Base-by-base conservation (phyloP, 805 yeast species). In the Priceomyces medius region DNA sequence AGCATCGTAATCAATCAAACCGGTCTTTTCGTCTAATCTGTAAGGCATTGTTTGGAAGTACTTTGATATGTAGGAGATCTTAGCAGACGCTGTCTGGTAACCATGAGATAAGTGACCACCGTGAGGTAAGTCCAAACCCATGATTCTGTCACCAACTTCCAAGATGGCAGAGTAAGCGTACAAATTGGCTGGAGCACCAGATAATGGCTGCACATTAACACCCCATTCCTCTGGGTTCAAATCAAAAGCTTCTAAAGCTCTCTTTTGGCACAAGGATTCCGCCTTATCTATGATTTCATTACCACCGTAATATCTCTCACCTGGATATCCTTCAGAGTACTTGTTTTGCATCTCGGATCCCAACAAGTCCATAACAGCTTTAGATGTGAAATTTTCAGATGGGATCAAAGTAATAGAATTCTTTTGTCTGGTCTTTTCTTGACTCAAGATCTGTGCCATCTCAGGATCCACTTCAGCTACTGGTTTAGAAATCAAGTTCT, bases 41-140 rank as follows among this genome's bases (percentile, higher is more conserved):
- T 93, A 93, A 38, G 99, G 99, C 96, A 93, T 89, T 47, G 98
- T 91, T 75, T 90, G 96, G 66, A 93, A 93, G 68, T 93, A 93
- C 51, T 93, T 91, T 37, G 98, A 89, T 43, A 93, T 91, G 46
- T 89, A 95, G 49, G 97, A 88, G 63, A 93, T 93, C 76, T 90
- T 90, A 68, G 91, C 80, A 54, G 88, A 73, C 57, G 84, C 89
- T 43, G 98, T 91, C 68, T 93, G 98, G 74, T 93, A 93, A 55
- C 99, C 99, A 70, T 93, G 99, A 42, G 97, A 88, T 67, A 93
- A 78, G 68, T 93, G 99, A 58, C 99, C 99, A 59, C 99, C 99
- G 60, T 93, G 98, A 54, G 99, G 99, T 62, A 93, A 77, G 62
- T 91, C 97, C 53, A 93, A 80, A 55, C 99, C 99, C 99, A 93